Evolutionary conservation across 2,329 filamentous ascomycete species (phyloP), one percentile per base, ranked within the genome.

Genomic region (Pseudopyricularia javanii): DNA sequence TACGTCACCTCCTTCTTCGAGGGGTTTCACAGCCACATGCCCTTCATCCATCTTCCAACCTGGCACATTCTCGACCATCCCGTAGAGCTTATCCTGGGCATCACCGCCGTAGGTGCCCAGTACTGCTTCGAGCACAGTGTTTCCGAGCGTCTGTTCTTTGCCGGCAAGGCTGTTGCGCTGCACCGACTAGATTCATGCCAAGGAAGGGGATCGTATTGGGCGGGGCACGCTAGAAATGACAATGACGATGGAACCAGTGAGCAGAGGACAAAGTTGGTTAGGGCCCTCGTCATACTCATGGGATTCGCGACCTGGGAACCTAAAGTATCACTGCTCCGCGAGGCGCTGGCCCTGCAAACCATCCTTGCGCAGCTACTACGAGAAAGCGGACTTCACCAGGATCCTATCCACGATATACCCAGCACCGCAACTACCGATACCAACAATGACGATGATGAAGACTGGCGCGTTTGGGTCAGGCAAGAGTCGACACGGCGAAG

Each of bases 271-370:
- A 71, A 74, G 57, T 69, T 73, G 7, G 73, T 75, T 40, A 70
- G 72, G 51, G 73, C 74, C 0, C 70, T 76, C 24, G 58, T 75
- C 9, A 62, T 76, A 3, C 67, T 81, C n/a, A 80, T 79, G 53
- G 77, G 77, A 0, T 75, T 79, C 61, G 76, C 76, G 12, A 80
- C 78, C 0, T 82, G 78, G 78, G 76, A 74, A 58, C 78, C 80
- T 56, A 73, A 72, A 17, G 75, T 78, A 51, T 45, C 40, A 20
- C 69, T 80, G 9, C 62, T 79, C n/a, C 70, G 74, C 52, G 76
- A 81, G 60, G 76, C 78, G 11, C 68, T 80, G 26, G 74, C 74
- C 1, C 71, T 81, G 37, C 76, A 78, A 57, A 79, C 76, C 54
- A 73, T 78, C 24, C 64, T 81, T 37, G 75, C 76, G 5, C 74